phyloP scores from a whole-genome alignment of 768 basidiomycete species.

The Imleria badia region DNA sequence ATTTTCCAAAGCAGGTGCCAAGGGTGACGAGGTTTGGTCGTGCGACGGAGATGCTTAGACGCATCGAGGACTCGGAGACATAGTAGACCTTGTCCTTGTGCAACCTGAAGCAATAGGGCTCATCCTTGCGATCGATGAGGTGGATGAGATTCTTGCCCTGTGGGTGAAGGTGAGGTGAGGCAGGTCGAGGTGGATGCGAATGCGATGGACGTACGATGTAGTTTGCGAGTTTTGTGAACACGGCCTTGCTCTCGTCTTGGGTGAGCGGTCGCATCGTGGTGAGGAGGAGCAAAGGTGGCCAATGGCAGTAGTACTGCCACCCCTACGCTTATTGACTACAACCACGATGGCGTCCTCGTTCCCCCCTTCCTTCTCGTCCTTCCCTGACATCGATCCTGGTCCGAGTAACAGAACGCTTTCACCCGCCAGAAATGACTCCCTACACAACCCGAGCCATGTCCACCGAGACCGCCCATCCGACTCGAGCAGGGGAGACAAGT shows the following conservation, averaged over 20 bases:
- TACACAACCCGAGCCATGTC: conserved; percentile 11
- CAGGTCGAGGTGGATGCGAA: accelerated
- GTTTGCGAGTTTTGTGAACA: conserved; percentile 96
- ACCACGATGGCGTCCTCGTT: conserved; percentile 53
- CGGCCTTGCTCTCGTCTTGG: conserved; percentile 94
- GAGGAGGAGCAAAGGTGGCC: conserved; percentile 2
- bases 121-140: conserved; percentile 91
- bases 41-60: conserved; percentile 87
- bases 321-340: background rate
- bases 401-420: conserved; percentile 33
- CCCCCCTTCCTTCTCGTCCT: conserved; percentile 66
- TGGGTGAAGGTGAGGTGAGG: background rate
- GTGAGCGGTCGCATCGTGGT: conserved; percentile 87
- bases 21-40: conserved; percentile 89
- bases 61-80: conserved; percentile 93
- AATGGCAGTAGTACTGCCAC: conserved; percentile 6
- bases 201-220: conserved; percentile 69
- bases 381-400: conserved; percentile 58
- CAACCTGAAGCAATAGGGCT: conserved; percentile 92
- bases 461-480: conserved; percentile 15
- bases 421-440: conserved; percentile 15
- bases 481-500: conserved; percentile 19
- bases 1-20: conserved; percentile 97
- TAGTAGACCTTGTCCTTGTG: conserved; percentile 96
- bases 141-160: conserved; percentile 97